Evolutionary conservation across 192 early-diverging fungal genomes (phyloP), one percentile per base, ranked within the genome.

Genomic region (Funneliformis mosseae): DNA sequence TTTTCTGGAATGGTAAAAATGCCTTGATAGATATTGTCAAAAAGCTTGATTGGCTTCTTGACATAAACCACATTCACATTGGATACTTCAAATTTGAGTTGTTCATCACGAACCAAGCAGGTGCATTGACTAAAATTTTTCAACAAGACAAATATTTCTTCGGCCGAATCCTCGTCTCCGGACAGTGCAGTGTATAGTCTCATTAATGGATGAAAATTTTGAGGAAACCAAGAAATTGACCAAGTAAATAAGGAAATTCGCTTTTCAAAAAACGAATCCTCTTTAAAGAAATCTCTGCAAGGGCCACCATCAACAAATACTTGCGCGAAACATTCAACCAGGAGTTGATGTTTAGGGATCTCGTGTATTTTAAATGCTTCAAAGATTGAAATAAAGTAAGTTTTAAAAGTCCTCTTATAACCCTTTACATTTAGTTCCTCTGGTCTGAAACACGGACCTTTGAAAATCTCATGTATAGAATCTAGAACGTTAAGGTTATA

Each of bases 141-240:
- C 60, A 86, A 82, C 41, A 77, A 86, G 16, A 77, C 33, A 23
- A 75, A 79, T n/a, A 80, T 67, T 33, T 76, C 72, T 8, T 76
- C 73, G 1, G 85, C 85, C n/a, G 85, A 86, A n/a, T 25, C 11
- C 12, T 68, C 61, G 46, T 81, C 81, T 0, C 83, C 70, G 0
- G 85, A 77, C 6, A 86, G 69, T 11, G 85, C 78, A n/a, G 55
- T 77, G 25, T 83, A 39, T 5, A 86, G 62, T 46, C 81, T 28
- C 42, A 83, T 28, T 9, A 86, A 25, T 23, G 85, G 81, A 33
- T 81, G 78, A 33, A 83, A 79, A 10, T 82, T 68, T 18, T 82
- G 42, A 9, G 85, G 85, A 74, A 86, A 86, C 3, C 81, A 81
- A 33, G 82, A 78, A 0, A 81, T 81, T 10, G 85, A 79, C 2